Evolutionary conservation across 2,329 filamentous ascomycete genomes (phyloP), one percentile per base, ranked within the genome.

Genomic region (Gremmenia infestans): DNA sequence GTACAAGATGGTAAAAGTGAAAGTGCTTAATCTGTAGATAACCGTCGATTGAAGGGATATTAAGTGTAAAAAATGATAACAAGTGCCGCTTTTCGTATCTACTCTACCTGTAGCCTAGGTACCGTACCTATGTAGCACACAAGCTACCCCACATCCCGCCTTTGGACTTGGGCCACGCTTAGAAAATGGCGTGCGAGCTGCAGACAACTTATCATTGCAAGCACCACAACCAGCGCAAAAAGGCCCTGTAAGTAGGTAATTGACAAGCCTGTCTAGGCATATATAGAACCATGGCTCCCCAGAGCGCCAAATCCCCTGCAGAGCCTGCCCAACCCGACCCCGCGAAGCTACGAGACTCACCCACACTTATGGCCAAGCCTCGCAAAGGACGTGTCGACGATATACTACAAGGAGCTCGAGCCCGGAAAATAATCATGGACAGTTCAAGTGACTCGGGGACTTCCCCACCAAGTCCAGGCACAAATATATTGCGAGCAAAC

Each of bases 341-440:
- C 15, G 36, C 50, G 23, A 56, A 36, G 42, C 49, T 48, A 9
- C 54, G 43, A 46, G 47, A 50, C 43, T 50, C 48, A n/a, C n/a
- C 37, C 8, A 32, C 39, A 22, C 11, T 25, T 45, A 17, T 25
- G 19, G 9, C n/a, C 4, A 45, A n/a, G 12, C 15, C 52, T 15
- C 52, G 14, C 15, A 43, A 32, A 35, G 37, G 37, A 12, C 19
- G 50, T 15, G 28, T 45, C 19, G 58, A 68, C 47, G 55, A 54
- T 47, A 65, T 68, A 6, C 51, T 68, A 19, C 61, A 66, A 14
- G 50, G 48, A 22, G 66, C 65, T 11, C 54, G 66, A 39, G 48
- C 40, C 17, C 57, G 64, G 23, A 63, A 58, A 28, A 7, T 67
- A 6, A 45, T 49, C 7, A 57, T 63, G 49, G 53, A 53, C 25